A percentile compares a stretch with the other conserved stretches of the same genome.
phyloP scores from a whole-genome alignment of 768 basidiomycete species.

The Trametes punicea region DNA sequence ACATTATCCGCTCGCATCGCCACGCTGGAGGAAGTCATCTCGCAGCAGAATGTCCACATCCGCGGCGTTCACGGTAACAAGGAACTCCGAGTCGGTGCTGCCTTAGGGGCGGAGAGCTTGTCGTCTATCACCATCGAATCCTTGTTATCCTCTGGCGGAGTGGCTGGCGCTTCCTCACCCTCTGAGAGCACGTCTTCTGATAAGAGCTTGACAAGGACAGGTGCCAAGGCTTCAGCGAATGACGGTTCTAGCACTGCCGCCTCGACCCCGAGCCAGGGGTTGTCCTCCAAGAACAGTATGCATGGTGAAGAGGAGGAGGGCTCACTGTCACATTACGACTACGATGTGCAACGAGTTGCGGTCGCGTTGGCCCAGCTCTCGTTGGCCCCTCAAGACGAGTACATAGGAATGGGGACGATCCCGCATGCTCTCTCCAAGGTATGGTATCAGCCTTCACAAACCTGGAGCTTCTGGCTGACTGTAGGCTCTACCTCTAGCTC shows the following conservation, averaged over 20 bases:
- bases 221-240: background rate
- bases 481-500: slow-evolving; percentile 22
- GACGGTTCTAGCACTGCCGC: background rate
- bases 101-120: background rate
- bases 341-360: slow-evolving; percentile 39
- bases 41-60: slow-evolving; percentile 3
- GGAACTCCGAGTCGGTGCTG: slow-evolving; percentile 28
- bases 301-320: slow-evolving; percentile 9
- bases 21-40: slow-evolving; percentile 23
- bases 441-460: slow-evolving; percentile 5
- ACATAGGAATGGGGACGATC: slow-evolving; percentile 45
- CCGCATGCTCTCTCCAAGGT: slow-evolving; percentile 48
- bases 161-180: background rate
- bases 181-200: slow-evolving; percentile 1
- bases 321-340: slow-evolving; percentile 25
- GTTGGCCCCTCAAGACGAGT: slow-evolving; percentile 44
- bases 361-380: slow-evolving; percentile 43
- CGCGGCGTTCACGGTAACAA: slow-evolving; percentile 12
- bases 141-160: background rate
- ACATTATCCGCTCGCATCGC: slow-evolving; percentile 25
- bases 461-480: background rate
- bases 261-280: background rate
- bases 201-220: background rate
- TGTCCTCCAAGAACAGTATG: background rate
- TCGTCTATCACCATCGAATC: background rate